phyloP scores from a whole-genome alignment of 768 basidiomycete species.

The Glaciozyma martinii region DNA sequence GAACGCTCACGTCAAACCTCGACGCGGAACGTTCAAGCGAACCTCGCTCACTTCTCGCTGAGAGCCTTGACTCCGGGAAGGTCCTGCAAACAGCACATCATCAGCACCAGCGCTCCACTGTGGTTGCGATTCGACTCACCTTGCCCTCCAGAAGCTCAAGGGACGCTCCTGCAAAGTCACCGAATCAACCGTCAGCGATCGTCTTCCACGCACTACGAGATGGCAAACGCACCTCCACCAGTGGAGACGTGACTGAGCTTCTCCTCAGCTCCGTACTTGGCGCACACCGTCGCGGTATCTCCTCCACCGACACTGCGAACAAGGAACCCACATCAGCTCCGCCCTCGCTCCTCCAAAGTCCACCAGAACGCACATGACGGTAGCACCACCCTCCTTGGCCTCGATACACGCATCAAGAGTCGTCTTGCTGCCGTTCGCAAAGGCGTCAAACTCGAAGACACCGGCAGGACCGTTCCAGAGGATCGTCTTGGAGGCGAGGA shows the following conservation, averaged over 20 bases:
- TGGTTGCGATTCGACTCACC: slow-evolving; percentile 39
- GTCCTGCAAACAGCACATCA: slow-evolving; percentile 44
- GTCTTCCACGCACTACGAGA: not conserved
- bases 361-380: slow-evolving; percentile 84
- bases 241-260: slow-evolving; percentile 94
- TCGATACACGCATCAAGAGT: slow-evolving; percentile 78
- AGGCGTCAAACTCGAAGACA: slow-evolving; percentile 92
- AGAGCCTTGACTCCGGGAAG: slow-evolving; percentile 87
- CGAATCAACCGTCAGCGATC: not conserved
- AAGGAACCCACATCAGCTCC: not conserved
- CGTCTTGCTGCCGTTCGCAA: slow-evolving; percentile 71
- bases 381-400: slow-evolving; percentile 73
- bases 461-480: slow-evolving; percentile 92
- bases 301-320: slow-evolving; percentile 41
- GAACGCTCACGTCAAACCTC: too few species aligned
- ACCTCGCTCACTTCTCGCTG: slow-evolving; percentile 54
- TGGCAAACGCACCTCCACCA: slow-evolving; percentile 46
- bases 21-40: too few species aligned
- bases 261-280: slow-evolving; percentile 72
- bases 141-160: slow-evolving; percentile 97
- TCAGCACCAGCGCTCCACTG: not conserved
- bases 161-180: slow-evolving; percentile 53
- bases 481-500: slow-evolving; percentile 83
- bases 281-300: slow-evolving; percentile 91
- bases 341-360: slow-evolving; percentile 12